Conservation (phyloP, 2,329 filamentous ascomycete genomes). For the Trichoderma endophyticum region DNA sequence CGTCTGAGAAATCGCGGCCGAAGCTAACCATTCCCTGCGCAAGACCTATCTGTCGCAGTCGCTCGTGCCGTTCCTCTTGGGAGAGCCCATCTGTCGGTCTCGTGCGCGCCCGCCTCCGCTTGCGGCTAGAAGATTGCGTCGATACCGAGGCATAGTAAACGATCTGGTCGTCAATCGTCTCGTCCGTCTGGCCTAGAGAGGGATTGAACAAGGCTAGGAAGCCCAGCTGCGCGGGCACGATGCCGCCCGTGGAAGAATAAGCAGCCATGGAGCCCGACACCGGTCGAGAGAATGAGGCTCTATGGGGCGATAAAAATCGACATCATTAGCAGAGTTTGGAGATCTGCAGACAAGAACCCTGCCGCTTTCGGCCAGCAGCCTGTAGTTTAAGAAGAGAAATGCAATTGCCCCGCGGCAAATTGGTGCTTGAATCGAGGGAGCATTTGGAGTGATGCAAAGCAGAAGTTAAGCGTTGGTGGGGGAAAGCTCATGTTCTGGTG, state of each 20-base stretch:
- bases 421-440: neutral
- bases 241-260: slow-evolving; percentile 24
- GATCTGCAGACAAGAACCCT: neutral
- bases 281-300: neutral
- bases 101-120: slow-evolving; percentile 41
- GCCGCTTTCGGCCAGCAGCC: too few species aligned
- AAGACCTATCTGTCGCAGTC: slow-evolving; percentile 86
- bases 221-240: slow-evolving; percentile 73
- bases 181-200: slow-evolving; percentile 60
- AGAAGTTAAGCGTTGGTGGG: neutral
- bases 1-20: slow-evolving; percentile 79
- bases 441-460: neutral
- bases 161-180: slow-evolving; percentile 72
- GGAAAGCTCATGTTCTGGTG: neutral
- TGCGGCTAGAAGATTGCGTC: slow-evolving; percentile 38
- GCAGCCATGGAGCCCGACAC: slow-evolving; percentile 22
- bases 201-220: slow-evolving; percentile 97
- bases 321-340: neutral
- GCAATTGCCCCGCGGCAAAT: neutral
- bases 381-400: neutral
- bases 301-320: neutral
- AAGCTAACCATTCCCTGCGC: slow-evolving; percentile 97
- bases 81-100: slow-evolving; percentile 45
- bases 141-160: slow-evolving; percentile 81
- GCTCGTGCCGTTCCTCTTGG: slow-evolving; percentile 74